phyloP scores from a whole-genome alignment of 2,329 filamentous ascomycete genomes.

The Claviceps pazoutovae region DNA sequence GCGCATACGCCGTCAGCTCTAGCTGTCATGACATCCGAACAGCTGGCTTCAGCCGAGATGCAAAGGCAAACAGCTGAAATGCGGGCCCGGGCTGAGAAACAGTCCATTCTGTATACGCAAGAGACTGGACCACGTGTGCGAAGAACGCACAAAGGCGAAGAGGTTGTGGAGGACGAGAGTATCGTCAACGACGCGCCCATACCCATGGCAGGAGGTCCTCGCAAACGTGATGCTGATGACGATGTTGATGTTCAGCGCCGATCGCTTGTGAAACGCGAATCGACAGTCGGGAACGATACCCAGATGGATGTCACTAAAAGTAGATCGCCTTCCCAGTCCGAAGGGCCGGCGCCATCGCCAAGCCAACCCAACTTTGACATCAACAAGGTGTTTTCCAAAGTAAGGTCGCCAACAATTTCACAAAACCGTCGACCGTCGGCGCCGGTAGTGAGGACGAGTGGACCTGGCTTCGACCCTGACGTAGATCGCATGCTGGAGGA shows the following conservation, averaged over 20 bases:
- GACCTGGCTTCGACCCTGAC: slow-evolving; percentile 66
- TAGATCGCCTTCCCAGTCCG: slow-evolving; percentile 23
- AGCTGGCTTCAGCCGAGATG: slow-evolving; percentile 84
- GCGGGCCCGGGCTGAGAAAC: slow-evolving; percentile 65
- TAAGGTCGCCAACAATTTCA: slow-evolving; percentile 54
- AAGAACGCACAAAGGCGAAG: slow-evolving; percentile 89
- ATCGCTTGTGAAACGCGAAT: slow-evolving; percentile 23
- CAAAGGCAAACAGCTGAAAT: slow-evolving; percentile 64
- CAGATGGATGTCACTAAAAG: slow-evolving; percentile 13
- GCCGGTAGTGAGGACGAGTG: slow-evolving; percentile 29
- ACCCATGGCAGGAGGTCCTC: slow-evolving; percentile 13
- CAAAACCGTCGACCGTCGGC: slow-evolving; percentile 35
- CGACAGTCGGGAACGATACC: slow-evolving; percentile 13
- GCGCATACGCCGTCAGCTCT: slow-evolving; percentile 61
- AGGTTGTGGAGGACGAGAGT: slow-evolving; percentile 69
- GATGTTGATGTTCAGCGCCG: slow-evolving; percentile 5
- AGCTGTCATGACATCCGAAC: slow-evolving; percentile 76
- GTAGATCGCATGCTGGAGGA: slow-evolving; percentile 82
- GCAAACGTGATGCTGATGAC: slow-evolving; percentile 2
- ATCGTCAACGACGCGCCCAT: slow-evolving; percentile 22
- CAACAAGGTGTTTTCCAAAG: slow-evolving; percentile 70
- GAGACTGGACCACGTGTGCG: slow-evolving; percentile 61
- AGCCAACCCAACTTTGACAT: slow-evolving; percentile 59
- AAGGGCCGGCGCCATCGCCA: slow-evolving; percentile 37
- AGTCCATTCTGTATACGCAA: slow-evolving; percentile 69